Base-by-base conservation (phyloP, 1,139 yeast genomes). In the Kodamaea derodonti region DNA sequence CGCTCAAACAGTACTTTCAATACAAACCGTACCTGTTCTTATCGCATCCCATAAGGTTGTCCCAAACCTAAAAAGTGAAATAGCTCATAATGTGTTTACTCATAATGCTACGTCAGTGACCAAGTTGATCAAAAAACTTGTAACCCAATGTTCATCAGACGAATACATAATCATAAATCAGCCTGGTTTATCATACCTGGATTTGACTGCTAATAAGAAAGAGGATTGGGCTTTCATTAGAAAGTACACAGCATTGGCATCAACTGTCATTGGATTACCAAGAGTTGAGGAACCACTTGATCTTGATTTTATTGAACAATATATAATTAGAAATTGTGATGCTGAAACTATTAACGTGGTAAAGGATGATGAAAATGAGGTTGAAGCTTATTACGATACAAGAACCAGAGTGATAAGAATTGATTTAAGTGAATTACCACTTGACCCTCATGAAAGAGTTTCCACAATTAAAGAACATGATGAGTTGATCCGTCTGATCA, bases 81-180 rank as follows among this genome's bases (percentile, higher is more conserved):
- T 65, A 18, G 45, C 54, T 4, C 40, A 49, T 7, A 52, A 52
- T 24, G 11, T 38, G 18, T 30, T 28, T 15, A 44, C 53, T 13
- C 60, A 54, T 35, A 47, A 51, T 29, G 45, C 41, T 16, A 46
- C 59, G 3, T 39, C 46, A 1, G 77, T 75, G 10, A 64, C 70
- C 24, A 65, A 65, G 30, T 51, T 79, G 39, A 50, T 79, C 12
- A 65, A 70, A 34, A 65, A 72, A 36, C 54, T 78, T 26, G 58
- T 80, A 11, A 75, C 78, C 3, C 67, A 70, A 28, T 87, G 95
- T 50, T 62, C 79, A 1, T 75, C 90, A 0, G 84, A 85, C 52
- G 84, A 81, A 1, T 84, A 82, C 46, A 49, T 87, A 2, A 56
- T 86, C 12, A 65, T 85, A 1, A 75, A 84, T 48, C 78, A 77